These are phyloP conservation scores for Schwanniomyces polymorphus DNA, from an alignment of 805 yeast genomes.

Conservation along the genomic window DNA sequence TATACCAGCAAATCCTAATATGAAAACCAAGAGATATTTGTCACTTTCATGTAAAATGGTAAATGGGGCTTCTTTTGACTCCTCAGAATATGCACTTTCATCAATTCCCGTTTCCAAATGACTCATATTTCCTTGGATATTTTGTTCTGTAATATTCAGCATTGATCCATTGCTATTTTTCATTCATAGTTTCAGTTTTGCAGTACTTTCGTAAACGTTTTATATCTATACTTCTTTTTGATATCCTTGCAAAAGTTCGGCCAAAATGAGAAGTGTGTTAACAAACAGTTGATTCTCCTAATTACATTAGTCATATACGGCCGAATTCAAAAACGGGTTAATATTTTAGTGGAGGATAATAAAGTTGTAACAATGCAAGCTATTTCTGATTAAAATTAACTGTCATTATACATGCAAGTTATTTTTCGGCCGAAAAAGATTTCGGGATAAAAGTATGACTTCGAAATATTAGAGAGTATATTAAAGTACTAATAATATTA, in stretches of 20 bases:
- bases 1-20: constrained; percentile 48
- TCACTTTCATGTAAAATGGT: constrained; percentile 46
- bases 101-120: not conserved
- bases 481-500: not conserved
- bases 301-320: no score
- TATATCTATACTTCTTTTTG: not conserved
- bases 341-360: no score
- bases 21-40: constrained; percentile 33
- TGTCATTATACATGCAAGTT: not conserved
- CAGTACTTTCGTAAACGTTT: not conserved
- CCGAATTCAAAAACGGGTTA: no score
- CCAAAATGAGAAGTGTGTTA: not conserved
- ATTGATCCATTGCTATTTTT: not conserved
- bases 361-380: no score
- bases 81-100: not conserved
- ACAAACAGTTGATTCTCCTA: not conserved
- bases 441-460: not conserved
- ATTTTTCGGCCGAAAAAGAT: not conserved
- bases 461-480: not conserved
- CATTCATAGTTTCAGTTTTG: not conserved
- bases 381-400: not conserved
- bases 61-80: constrained; percentile 23
- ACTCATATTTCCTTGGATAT: not conserved
- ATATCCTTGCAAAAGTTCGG: not conserved
- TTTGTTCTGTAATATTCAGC: not conserved